Evolutionary conservation across 2,329 filamentous ascomycete species (phyloP).

Genomic region (Penicillium concentricum): DNA sequence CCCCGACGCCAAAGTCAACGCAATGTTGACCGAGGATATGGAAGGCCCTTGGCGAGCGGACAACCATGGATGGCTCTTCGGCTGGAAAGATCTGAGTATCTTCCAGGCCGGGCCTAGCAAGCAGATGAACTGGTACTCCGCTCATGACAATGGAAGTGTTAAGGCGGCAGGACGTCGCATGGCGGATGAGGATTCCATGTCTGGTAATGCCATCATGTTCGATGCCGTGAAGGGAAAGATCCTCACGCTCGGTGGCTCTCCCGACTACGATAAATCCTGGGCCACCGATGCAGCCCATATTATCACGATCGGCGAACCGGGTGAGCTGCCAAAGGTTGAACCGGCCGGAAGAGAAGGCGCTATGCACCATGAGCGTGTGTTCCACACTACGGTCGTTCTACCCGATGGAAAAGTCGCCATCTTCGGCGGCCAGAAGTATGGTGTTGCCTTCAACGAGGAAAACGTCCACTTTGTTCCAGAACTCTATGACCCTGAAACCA

Average conservation of each 20-base stretch:
- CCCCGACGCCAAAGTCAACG: conserved; percentile 49
- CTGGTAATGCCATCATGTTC: conserved; percentile 58
- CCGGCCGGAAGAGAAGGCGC: conserved; percentile 49
- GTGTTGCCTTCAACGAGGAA: conserved; percentile 47
- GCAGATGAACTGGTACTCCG: conserved; percentile 59
- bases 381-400: conserved; percentile 50
- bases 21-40: conserved; percentile 43
- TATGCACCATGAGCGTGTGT: conserved; percentile 45
- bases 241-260: conserved; percentile 52
- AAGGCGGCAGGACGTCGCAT: conserved; percentile 45
- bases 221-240: conserved; percentile 57
- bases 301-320: conserved; percentile 47
- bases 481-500: conserved; percentile 46
- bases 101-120: conserved; percentile 58
- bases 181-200: conserved; percentile 54
- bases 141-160: conserved; percentile 43
- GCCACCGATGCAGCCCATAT: conserved; percentile 50
- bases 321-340: conserved; percentile 3
- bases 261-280: conserved; percentile 45
- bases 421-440: conserved; percentile 48
- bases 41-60: conserved; percentile 45
- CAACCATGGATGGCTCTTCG: conserved; percentile 57
- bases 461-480: conserved; percentile 45
- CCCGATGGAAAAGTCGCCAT: conserved; percentile 52
- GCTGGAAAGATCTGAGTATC: conserved; percentile 48